phyloP scores from a whole-genome alignment of 352 stramenopile genomes.

The Phytophthora crassamura region DNA sequence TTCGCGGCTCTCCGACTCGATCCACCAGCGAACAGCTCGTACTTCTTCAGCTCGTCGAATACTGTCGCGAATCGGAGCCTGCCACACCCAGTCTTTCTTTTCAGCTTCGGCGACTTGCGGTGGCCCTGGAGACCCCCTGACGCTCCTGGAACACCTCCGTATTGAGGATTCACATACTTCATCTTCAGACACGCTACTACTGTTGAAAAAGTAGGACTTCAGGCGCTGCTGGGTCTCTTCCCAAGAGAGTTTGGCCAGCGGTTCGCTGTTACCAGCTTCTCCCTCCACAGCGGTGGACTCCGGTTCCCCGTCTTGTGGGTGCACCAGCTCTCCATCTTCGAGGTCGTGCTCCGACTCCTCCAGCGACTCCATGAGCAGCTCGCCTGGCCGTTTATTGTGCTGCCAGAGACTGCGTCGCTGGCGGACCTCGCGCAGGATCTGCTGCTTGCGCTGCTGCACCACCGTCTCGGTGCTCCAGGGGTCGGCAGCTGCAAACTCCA shows the following conservation, averaged over 20 bases:
- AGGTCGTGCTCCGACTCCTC: constrained; percentile 39
- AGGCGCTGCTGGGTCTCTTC: constrained; percentile 49
- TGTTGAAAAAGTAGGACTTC: constrained; percentile 50
- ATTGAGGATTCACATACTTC: constrained; percentile 43
- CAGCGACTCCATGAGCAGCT: constrained; percentile 47
- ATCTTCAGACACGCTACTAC: constrained; percentile 36
- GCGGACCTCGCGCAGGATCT: constrained; percentile 42
- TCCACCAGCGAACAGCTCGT: constrained; percentile 37
- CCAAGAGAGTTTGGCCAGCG: constrained; percentile 39
- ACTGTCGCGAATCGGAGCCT: constrained; percentile 44
- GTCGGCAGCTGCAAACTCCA: constrained; percentile 44
- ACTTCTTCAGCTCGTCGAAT: constrained; percentile 30
- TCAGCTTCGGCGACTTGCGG: constrained; percentile 39
- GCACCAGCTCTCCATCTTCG: constrained; percentile 20
- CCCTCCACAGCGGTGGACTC: constrained; percentile 17
- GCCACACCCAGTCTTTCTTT: constrained; percentile 48
- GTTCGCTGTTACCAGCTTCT: constrained; percentile 12
- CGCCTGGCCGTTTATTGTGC: constrained; percentile 62
- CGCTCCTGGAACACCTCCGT: constrained; percentile 44
- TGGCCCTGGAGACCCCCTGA: constrained; percentile 26
- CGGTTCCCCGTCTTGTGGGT: constrained; percentile 10
- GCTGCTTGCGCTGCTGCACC: constrained; percentile 32
- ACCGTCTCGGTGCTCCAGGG: constrained; percentile 35
- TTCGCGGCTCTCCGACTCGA: constrained; percentile 27
- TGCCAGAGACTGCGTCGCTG: constrained; percentile 54